These are phyloP conservation scores for Hericium erinaceus DNA, from an alignment of 768 basidiomycete species.

Conservation along the genomic window DNA sequence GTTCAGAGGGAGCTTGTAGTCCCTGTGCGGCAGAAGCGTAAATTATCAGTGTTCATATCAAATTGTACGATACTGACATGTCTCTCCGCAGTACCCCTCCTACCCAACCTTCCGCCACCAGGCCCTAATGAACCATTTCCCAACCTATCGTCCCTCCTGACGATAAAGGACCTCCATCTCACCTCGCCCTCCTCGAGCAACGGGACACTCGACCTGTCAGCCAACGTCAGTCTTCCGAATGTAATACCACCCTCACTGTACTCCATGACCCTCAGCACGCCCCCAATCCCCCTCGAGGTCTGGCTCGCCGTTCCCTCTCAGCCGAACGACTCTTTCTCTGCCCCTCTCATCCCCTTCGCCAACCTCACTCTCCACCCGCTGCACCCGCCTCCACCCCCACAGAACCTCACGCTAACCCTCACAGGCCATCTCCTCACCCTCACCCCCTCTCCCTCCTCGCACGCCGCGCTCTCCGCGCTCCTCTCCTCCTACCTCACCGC, in stretches of 20 bases:
- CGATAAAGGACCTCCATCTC: slow-evolving; percentile 47
- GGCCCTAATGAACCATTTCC: slow-evolving; percentile 44
- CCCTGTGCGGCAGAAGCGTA: slow-evolving; percentile 38
- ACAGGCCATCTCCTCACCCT: slow-evolving; percentile 48
- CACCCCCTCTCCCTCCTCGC: slow-evolving; percentile 22
- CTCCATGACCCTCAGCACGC: slow-evolving; percentile 43
- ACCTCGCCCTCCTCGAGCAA: slow-evolving; percentile 15
- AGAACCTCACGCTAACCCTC: slow-evolving; percentile 54
- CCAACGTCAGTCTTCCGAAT: slow-evolving; percentile 48
- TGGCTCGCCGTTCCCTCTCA: slow-evolving; percentile 31
- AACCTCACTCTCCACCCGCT: slow-evolving; percentile 48
- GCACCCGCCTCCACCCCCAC: slow-evolving; percentile 27
- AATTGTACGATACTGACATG: not conserved
- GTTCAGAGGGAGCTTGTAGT: not conserved
- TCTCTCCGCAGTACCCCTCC: slow-evolving; percentile 38
- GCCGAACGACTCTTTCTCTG: slow-evolving; percentile 4
- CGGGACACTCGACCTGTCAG: slow-evolving; percentile 25
- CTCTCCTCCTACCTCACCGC: slow-evolving; percentile 57
- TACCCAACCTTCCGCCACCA: slow-evolving; percentile 60
- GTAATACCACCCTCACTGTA: slow-evolving; percentile 43
- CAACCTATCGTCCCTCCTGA: slow-evolving; percentile 47
- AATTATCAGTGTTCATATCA: too few species aligned
- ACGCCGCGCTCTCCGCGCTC: slow-evolving; percentile 43
- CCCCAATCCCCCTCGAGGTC: slow-evolving; percentile 53
- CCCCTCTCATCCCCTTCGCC: slow-evolving; percentile 36